Conservation (phyloP, 2,329 filamentous ascomycete species). For the Fusarium caatingaense region DNA sequence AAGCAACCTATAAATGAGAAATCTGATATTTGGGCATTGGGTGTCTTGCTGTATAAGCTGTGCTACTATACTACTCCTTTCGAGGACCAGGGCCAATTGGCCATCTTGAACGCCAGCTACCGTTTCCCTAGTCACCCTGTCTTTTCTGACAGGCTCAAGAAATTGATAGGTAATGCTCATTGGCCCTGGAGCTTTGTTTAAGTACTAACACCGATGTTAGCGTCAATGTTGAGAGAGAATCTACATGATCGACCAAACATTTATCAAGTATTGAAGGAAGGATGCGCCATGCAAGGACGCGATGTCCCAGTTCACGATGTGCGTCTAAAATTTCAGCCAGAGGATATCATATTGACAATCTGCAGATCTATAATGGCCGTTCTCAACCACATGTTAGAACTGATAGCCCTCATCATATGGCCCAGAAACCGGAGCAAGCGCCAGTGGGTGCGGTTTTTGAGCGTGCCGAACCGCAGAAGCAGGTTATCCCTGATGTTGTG, state of each 20-base stretch:
- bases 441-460: constrained; percentile 85
- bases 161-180: constrained; percentile 76
- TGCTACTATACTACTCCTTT: constrained; percentile 99
- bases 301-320: constrained; percentile 91
- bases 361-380: constrained; percentile 75
- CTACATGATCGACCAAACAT: constrained; percentile 86
- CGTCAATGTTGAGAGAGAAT: constrained; percentile 89
- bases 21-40: constrained; percentile 97
- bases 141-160: constrained; percentile 91
- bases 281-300: constrained; percentile 88
- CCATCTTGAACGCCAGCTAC: constrained; percentile 95
- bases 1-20: constrained; percentile 98
- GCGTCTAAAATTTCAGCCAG: constrained; percentile 50
- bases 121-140: constrained; percentile 88
- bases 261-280: constrained; percentile 89
- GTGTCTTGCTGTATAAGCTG: constrained; percentile 94
- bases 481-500: constrained; percentile 85
- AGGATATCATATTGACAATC: constrained; percentile 16
- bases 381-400: constrained; percentile 70
- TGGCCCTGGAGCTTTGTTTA: neutral
- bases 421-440: constrained; percentile 63
- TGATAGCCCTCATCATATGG: constrained; percentile 64
- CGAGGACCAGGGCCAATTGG: constrained; percentile 96
- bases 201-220: constrained; percentile 58
- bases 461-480: constrained; percentile 76